phyloP scores from a whole-genome alignment of 345 rosid species.

The Turritis glabra region DNA sequence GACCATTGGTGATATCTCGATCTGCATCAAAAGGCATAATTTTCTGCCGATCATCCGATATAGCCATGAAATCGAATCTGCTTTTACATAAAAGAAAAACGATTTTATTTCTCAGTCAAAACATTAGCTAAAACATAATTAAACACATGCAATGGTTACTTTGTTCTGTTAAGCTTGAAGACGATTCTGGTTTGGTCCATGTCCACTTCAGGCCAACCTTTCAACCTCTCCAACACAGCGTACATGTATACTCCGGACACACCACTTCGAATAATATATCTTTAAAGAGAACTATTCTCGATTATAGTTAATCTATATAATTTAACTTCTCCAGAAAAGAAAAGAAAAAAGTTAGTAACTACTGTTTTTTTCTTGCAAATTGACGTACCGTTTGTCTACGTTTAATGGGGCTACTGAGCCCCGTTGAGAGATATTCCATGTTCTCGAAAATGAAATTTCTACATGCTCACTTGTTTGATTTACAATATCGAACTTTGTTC shows the following conservation, averaged over 20 bases:
- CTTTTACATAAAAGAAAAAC: neutral
- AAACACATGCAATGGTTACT: constrained; percentile 36
- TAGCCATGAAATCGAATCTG: constrained; percentile 53
- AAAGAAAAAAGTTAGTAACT: neutral
- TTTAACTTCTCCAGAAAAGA: neutral
- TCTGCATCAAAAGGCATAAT: constrained; percentile 60
- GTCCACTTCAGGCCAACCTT: constrained; percentile 75
- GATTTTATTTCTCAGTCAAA: neutral
- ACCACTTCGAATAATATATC: constrained; percentile 72
- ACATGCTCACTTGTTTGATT: constrained; percentile 49
- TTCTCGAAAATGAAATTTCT: constrained; percentile 67
- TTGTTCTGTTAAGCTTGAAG: constrained; percentile 62
- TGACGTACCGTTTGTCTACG: constrained; percentile 66
- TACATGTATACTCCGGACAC: constrained; percentile 66
- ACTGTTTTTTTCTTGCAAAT: neutral
- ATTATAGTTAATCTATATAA: neutral
- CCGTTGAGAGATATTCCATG: constrained; percentile 45
- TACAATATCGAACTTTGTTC: constrained; percentile 45
- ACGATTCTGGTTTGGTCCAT: constrained; percentile 85
- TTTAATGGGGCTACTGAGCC: constrained; percentile 55
- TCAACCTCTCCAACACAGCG: constrained; percentile 58
- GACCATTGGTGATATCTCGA: constrained; percentile 25
- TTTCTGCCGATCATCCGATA: constrained; percentile 68
- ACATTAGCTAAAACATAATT: neutral
- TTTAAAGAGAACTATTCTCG: constrained; percentile 15